Evolutionary conservation across 192 early-diverging fungal species (phyloP).

Genomic region (Coemansia sp.): DNA sequence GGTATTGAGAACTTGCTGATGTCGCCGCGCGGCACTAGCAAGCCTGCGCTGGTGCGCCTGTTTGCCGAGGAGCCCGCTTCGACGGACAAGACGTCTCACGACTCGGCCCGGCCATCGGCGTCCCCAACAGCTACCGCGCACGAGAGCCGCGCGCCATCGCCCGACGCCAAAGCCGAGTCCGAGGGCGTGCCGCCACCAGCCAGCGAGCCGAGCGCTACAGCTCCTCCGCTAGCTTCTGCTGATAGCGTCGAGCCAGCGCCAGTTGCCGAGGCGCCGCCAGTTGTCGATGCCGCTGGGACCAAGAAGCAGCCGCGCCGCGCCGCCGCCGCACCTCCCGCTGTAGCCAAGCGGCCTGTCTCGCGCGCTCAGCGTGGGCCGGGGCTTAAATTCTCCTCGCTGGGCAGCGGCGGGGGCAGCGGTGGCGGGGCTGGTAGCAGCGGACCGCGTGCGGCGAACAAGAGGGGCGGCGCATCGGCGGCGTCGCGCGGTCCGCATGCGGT

Average conservation of each 20-base stretch:
- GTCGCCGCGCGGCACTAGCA: conserved; percentile 22
- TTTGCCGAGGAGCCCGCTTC: conserved; percentile 21
- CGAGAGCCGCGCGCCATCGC: conserved; percentile 28
- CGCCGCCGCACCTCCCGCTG: neutral
- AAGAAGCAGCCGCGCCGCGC: neutral
- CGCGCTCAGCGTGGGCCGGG: conserved; percentile 27
- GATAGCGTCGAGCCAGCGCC: neutral
- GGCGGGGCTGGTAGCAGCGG: neutral
- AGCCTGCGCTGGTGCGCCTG: conserved; percentile 23
- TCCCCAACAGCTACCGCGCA: conserved; percentile 22
- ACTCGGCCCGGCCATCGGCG: conserved; percentile 37
- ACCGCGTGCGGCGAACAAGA: neutral
- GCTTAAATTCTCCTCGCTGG: conserved; percentile 48
- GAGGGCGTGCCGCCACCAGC: neutral
- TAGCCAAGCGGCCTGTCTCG: neutral
- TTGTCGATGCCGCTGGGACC: neutral
- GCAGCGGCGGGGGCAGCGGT: neutral
- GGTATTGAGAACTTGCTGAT: conserved; percentile 38
- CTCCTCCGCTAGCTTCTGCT: neutral
- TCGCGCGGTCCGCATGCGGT: conserved; percentile 23
- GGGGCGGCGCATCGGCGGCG: neutral
- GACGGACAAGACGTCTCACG: conserved; percentile 11
- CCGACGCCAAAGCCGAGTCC: neutral
- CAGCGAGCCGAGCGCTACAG: neutral
- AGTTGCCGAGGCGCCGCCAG: neutral